Evolutionary conservation across 1,284 basidiomycete species (phyloP).

Genomic region (Microbotryum scabiosae): DNA sequence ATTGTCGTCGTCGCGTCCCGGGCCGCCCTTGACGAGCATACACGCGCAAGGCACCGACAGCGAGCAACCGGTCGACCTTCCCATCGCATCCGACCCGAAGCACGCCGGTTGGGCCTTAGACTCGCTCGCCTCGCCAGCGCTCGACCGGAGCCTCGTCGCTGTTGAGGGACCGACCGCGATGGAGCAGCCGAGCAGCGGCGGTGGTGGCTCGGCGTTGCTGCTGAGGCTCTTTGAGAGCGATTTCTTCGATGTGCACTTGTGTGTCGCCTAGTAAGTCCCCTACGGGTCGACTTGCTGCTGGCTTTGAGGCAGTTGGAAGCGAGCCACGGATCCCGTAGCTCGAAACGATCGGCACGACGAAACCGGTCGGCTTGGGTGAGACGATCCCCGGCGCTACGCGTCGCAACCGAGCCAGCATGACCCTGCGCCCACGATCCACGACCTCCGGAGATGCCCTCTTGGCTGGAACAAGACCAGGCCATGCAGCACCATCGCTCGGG

Average conservation of each 20-base stretch:
- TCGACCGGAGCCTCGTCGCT: too few species aligned
- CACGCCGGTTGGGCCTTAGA: too few species aligned
- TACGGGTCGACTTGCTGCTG: too few species aligned
- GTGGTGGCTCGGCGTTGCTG: conserved; percentile 24
- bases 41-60: too few species aligned
- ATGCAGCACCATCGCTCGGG: too few species aligned
- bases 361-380: not conserved
- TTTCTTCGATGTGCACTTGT: conserved; percentile 38
- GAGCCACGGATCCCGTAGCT: not conserved
- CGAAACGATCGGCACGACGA: not conserved
- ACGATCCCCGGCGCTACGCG: not conserved
- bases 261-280: conserved; percentile 34
- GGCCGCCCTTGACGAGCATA: too few species aligned
- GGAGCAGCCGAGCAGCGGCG: not conserved
- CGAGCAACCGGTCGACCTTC: too few species aligned
- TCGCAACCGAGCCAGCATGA: not conserved
- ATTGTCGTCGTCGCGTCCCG: too few species aligned
- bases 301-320: not conserved
- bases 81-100: too few species aligned
- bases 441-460: not conserved
- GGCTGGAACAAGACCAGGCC: not conserved
- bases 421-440: too few species aligned
- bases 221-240: conserved; percentile 35
- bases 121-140: too few species aligned
- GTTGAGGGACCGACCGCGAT: too few species aligned